Conservation (phyloP, 1,139 yeast species). For the Nakaseomyces nivariensis region DNA sequence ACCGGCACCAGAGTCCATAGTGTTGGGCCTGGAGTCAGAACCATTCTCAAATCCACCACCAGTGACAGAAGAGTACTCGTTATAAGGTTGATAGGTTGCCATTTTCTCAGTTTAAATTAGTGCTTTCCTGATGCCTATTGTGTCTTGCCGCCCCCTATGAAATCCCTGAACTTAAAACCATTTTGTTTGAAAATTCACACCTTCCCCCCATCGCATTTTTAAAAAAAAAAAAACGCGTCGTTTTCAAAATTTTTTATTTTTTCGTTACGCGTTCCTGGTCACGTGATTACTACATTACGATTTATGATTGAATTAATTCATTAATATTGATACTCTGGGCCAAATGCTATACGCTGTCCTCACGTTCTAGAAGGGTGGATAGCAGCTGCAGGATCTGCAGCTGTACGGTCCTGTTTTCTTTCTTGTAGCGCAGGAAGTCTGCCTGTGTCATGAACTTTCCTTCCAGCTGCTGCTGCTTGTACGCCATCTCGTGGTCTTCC, state of each 20-base stretch:
- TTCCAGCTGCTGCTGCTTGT: neutral
- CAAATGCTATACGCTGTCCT: neutral
- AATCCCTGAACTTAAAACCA: too few relatives aligned
- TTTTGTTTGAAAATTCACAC: too few relatives aligned
- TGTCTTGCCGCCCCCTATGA: too few relatives aligned
- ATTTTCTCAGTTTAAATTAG: slow-evolving; percentile 6
- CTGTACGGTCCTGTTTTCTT: neutral
- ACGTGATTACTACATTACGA: too few relatives aligned
- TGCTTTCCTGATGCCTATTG: too few relatives aligned
- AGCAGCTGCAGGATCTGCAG: slow-evolving; percentile 1
- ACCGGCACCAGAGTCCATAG: slow-evolving; percentile 24
- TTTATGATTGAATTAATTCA: too few relatives aligned
- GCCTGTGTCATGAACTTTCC: slow-evolving; percentile 1
- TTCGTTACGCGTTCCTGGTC: too few relatives aligned
- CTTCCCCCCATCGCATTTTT: too few relatives aligned
- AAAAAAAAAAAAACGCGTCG: too few relatives aligned
- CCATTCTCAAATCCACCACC: slow-evolving; percentile 25
- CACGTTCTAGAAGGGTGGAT: neutral
- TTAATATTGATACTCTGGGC: neutral
- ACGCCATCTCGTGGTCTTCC: slow-evolving; percentile 1
- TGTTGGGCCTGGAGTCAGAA: slow-evolving; percentile 21
- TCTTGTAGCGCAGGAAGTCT: neutral
- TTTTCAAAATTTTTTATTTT: too few relatives aligned
- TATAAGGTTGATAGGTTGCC: slow-evolving; percentile 27
- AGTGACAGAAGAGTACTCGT: slow-evolving; percentile 24